phyloP scores from a whole-genome alignment of 106 monocot genomes.

The Gastrodia elata region DNA sequence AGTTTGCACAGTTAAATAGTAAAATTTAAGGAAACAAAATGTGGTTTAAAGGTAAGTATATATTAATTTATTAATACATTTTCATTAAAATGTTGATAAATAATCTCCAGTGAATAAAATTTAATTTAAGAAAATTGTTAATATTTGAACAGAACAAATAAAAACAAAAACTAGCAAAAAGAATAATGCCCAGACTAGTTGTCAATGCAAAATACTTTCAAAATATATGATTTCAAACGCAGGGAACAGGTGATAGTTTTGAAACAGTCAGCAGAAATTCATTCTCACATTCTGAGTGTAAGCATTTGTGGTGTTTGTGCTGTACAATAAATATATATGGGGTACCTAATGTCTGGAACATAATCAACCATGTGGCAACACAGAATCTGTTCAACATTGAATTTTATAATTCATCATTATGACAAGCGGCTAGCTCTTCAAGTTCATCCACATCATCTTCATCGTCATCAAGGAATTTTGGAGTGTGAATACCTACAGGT shows the following conservation, averaged over 20 bases:
- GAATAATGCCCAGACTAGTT: neutral
- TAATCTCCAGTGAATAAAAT: neutral
- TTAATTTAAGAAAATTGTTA: neutral
- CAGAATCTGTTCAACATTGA: neutral
- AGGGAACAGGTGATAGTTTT: neutral
- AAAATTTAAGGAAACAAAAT: too few relatives aligned
- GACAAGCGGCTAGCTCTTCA: neutral
- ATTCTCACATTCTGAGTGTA: neutral
- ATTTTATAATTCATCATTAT: neutral
- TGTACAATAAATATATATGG: too few relatives aligned
- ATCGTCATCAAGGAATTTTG: neutral
- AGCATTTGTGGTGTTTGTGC: too few relatives aligned
- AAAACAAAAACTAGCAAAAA: neutral
- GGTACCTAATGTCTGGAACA: too few relatives aligned
- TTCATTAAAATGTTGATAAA: too few relatives aligned
- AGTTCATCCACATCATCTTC: slow-evolving; percentile 7
- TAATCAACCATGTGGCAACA: neutral
- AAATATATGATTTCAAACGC: neutral
- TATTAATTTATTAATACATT: too few relatives aligned
- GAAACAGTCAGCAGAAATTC: too few relatives aligned
- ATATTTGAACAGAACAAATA: neutral
- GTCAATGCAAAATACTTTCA: too few relatives aligned
- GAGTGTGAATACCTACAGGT: neutral
- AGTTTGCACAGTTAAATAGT: too few relatives aligned
- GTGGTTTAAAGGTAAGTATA: too few relatives aligned